A percentile compares a stretch with the other conserved stretches of the same genome.
Evolutionary conservation across 495 filamentous ascomycete species (phyloP).

Genomic region (Ascobolus immersus): DNA sequence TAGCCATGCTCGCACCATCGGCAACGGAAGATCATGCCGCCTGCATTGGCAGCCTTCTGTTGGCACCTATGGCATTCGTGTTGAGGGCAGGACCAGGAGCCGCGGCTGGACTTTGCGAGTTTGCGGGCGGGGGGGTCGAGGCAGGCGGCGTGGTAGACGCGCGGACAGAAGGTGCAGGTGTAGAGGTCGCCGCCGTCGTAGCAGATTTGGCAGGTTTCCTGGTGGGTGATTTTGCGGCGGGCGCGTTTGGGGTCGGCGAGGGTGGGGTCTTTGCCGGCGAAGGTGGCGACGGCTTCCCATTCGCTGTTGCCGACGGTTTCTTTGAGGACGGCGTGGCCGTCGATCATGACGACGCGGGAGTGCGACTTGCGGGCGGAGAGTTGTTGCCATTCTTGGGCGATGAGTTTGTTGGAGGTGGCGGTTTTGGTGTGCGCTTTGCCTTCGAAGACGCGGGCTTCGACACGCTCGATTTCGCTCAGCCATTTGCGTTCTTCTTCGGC

Average conservation of each 20-base stretch:
- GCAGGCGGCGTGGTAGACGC: conserved; percentile 30
- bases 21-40: conserved; percentile 35
- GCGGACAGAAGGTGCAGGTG: conserved; percentile 29
- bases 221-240: too few species aligned
- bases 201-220: conserved; percentile 33
- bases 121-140: conserved; percentile 20
- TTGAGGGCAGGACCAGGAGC: conserved; percentile 28
- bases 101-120: conserved; percentile 15
- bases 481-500: conserved; percentile 26
- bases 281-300: conserved; percentile 33
- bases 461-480: conserved; percentile 32
- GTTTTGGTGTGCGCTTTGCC: conserved; percentile 24
- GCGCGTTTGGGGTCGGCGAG: conserved; percentile 23
- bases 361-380: conserved; percentile 29
- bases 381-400: conserved; percentile 22
- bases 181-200: conserved; percentile 23
- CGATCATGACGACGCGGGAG: conserved; percentile 32
- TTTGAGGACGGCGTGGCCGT: conserved; percentile 34
- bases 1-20: conserved; percentile 30
- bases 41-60: conserved; percentile 29
- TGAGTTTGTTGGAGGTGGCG: conserved; percentile 15
- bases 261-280: conserved; percentile 29
- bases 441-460: conserved; percentile 34
- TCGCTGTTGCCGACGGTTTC: conserved; percentile 27
- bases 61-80: conserved; percentile 31